Evolutionary conservation across 495 filamentous ascomycete species (phyloP).

Genomic region (Polyplosphaeria fusca): DNA sequence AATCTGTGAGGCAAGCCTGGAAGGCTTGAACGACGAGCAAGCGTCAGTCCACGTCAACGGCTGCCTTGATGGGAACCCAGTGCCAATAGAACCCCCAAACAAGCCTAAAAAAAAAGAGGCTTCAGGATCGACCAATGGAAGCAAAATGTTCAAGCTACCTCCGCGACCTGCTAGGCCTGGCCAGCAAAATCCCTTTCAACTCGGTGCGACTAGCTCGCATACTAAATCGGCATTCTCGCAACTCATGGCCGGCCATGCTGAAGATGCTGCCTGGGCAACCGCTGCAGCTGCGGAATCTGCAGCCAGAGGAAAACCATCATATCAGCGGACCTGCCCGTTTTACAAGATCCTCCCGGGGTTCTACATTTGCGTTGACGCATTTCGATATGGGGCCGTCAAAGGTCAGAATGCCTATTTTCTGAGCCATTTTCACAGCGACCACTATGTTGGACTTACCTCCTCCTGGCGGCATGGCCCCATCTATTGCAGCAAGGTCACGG

Average conservation of each 20-base stretch:
- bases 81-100: conserved; percentile 44
- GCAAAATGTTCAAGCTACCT: conserved; percentile 56
- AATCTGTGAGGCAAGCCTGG: conserved; percentile 65
- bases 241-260: conserved; percentile 85
- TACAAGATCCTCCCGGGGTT: conserved; percentile 96
- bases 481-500: conserved; percentile 91
- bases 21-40: conserved; percentile 55
- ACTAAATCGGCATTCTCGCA: conserved; percentile 77
- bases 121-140: conserved; percentile 4
- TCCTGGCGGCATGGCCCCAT: conserved; percentile 93
- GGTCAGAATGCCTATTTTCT: conserved; percentile 94
- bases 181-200: conserved; percentile 68
- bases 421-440: conserved; percentile 96
- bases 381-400: conserved; percentile 89
- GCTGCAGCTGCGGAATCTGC: conserved; percentile 76
- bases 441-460: conserved; percentile 86
- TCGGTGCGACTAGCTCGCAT: conserved; percentile 42
- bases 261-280: conserved; percentile 83
- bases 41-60: conserved; percentile 77
- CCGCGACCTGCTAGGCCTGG: conserved; percentile 66
- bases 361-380: conserved; percentile 91
- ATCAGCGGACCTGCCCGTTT: conserved; percentile 89
- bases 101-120: conserved; percentile 1
- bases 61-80: conserved; percentile 79
- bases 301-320: conserved; percentile 83